These are phyloP conservation scores for Turnera subulata DNA, from an alignment of 345 rosid species.

Conservation along the genomic window DNA sequence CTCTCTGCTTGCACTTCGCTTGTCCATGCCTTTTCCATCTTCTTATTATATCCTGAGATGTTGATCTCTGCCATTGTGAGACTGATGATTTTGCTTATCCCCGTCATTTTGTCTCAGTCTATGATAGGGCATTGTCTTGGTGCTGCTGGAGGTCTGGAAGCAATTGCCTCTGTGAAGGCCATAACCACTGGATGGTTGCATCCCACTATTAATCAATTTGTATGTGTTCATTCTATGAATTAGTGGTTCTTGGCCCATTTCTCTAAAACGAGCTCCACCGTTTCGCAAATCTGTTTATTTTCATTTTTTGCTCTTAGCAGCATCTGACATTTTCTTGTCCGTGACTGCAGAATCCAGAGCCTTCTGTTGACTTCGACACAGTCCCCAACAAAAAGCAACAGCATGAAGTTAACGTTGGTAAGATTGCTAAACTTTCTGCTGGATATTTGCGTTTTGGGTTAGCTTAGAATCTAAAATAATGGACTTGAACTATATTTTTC, in stretches of 20 bases:
- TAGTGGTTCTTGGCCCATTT: background rate
- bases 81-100: conserved; percentile 5
- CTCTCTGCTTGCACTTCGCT: background rate
- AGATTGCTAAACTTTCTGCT: conserved; percentile 23
- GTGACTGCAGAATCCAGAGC: conserved; percentile 72
- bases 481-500: conserved; percentile 20
- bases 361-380: conserved; percentile 82
- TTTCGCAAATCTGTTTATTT: background rate
- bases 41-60: background rate
- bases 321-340: conserved; percentile 4
- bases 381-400: conserved; percentile 80
- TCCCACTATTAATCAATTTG: conserved; percentile 91
- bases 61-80: conserved; percentile 1
- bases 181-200: conserved; percentile 95
- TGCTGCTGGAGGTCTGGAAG: conserved; percentile 98
- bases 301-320: no score
- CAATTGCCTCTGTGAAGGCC: conserved; percentile 85
- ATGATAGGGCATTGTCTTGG: conserved; percentile 99
- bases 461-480: background rate
- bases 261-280: background rate
- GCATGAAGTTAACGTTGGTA: conserved; percentile 97
- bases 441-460: conserved; percentile 2
- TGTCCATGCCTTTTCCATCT: background rate
- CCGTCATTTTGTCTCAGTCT: conserved; percentile 46
- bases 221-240: conserved; percentile 29